These are phyloP conservation scores for Solanum piurae DNA, from an alignment of 257 asterid genomes.

Conservation along the genomic window DNA sequence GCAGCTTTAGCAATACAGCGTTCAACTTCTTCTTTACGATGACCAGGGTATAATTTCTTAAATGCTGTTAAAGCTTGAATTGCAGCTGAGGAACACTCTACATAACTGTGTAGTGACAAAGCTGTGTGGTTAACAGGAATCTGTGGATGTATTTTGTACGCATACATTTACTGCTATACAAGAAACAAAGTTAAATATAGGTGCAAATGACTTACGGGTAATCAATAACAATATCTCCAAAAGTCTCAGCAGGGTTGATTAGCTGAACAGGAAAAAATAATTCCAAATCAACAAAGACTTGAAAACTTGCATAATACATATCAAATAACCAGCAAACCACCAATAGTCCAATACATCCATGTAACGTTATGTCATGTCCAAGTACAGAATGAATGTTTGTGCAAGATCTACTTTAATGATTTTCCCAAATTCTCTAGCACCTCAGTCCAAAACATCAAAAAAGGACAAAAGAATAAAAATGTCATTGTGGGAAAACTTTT, in stretches of 20 bases:
- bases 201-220: constrained; percentile 74
- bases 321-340: neutral
- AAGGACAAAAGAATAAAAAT: neutral
- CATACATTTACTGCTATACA: neutral
- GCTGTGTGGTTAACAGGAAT: neutral
- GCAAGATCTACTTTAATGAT: neutral
- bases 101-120: constrained; percentile 54
- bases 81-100: constrained; percentile 95
- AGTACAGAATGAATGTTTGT: neutral
- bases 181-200: constrained; percentile 4
- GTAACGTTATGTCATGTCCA: neutral
- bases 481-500: neutral
- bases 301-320: neutral
- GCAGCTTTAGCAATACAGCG: constrained; percentile 56
- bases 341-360: neutral
- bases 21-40: constrained; percentile 67
- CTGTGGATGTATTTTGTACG: neutral
- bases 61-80: constrained; percentile 76
- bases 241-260: constrained; percentile 97
- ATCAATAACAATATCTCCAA: constrained; percentile 98
- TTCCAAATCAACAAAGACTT: constrained; percentile 1
- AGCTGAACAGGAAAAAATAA: constrained; percentile 38
- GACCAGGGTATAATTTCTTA: constrained; percentile 74
- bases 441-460: neutral
- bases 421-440: neutral